Percentiles rank a stretch among this genome's conserved stretches.
Evolutionary conservation across 257 asterid genomes (phyloP).

Genomic region (Nemophila menziesii): DNA sequence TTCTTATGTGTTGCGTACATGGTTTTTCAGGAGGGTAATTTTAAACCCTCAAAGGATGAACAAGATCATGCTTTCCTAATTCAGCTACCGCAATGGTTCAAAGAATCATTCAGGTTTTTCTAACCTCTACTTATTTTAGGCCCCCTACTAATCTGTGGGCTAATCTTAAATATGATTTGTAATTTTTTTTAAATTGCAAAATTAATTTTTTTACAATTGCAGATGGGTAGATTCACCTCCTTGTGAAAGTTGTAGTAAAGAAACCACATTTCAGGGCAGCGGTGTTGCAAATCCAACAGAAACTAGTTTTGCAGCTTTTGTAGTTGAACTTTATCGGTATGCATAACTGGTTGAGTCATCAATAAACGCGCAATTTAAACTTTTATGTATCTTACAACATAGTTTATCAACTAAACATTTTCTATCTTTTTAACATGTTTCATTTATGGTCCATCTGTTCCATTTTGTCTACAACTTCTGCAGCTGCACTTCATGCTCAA

Average conservation of each 20-base stretch:
- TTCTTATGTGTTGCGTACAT: too few species aligned
- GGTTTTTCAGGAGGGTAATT: constrained; percentile 61
- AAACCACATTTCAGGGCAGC: constrained; percentile 62
- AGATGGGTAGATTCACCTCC: constrained; percentile 97
- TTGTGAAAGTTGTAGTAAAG: constrained; percentile 63
- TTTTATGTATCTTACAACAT: too few species aligned
- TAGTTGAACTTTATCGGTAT: constrained; percentile 83
- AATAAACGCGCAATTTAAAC: too few species aligned
- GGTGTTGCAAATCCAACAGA: constrained; percentile 55
- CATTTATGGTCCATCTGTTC: neutral
- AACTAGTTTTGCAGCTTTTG: constrained; percentile 56
- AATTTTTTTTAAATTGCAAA: neutral
- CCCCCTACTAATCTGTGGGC: too few species aligned
- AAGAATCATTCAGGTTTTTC: constrained; percentile 74
- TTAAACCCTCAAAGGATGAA: constrained; percentile 63
- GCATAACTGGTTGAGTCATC: too few species aligned
- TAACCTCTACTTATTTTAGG: constrained; percentile 3
- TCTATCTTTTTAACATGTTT: neutral
- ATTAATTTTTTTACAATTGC: too few species aligned
- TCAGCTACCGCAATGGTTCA: constrained; percentile 96
- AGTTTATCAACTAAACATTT: neutral
- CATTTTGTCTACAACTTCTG: neutral
- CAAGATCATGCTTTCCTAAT: constrained; percentile 71
- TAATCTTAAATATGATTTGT: too few species aligned
- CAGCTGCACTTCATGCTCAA: constrained; percentile 79